These are phyloP conservation scores for Colletotrichum phormii DNA, from an alignment of 2,329 filamentous ascomycete species.

Conservation along the genomic window DNA sequence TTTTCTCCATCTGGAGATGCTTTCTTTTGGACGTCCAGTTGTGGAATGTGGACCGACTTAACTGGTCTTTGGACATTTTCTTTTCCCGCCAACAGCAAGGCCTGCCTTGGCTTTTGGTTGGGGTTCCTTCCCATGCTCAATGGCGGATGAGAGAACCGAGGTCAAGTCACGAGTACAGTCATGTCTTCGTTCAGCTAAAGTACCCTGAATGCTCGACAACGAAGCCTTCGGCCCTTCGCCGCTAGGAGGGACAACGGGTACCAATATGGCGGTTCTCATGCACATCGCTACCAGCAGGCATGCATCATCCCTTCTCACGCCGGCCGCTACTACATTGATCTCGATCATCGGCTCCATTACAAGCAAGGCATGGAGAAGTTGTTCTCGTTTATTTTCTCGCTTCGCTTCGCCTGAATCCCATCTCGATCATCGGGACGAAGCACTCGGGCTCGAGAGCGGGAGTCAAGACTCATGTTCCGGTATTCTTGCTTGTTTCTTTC, in stretches of 20 bases:
- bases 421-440: not conserved
- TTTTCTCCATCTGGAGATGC: not conserved
- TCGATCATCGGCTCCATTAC: slow-evolving; percentile 2
- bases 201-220: not conserved
- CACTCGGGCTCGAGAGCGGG: too few species aligned
- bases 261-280: slow-evolving; percentile 18
- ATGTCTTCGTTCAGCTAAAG: not conserved
- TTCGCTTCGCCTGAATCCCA: not conserved
- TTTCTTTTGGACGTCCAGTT: not conserved
- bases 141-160: not conserved
- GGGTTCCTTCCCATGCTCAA: not conserved
- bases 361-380: not conserved
- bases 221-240: not conserved
- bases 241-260: not conserved
- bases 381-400: not conserved
- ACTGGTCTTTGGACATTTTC: not conserved
- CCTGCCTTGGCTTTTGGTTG: not conserved
- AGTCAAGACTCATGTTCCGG: not conserved
- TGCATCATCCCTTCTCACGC: slow-evolving; percentile 28
- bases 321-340: not conserved
- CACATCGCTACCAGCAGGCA: slow-evolving; percentile 4
- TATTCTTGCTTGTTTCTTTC: not conserved
- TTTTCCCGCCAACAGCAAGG: not conserved
- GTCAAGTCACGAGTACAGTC: not conserved
- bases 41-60: not conserved